phyloP scores from a whole-genome alignment of 257 asterid species.

The Phtheirospermum japonicum region DNA sequence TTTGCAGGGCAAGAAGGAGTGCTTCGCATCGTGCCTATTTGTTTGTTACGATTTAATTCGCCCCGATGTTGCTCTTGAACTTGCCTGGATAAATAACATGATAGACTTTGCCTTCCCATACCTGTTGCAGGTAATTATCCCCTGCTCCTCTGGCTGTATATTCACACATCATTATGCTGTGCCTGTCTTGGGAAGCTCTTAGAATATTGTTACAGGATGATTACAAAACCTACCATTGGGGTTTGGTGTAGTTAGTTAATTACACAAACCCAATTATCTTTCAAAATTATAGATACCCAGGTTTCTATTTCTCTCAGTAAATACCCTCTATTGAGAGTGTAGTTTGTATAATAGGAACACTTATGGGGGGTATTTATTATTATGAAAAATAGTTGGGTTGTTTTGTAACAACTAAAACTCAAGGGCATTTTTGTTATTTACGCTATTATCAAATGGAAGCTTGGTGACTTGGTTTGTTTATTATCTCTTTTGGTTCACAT shows the following conservation, averaged over 20 bases:
- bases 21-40: constrained; percentile 95
- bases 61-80: constrained; percentile 91
- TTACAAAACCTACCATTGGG: not conserved
- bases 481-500: constrained; percentile 15
- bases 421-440: too few relatives aligned
- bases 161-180: not conserved
- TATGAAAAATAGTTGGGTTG: too few relatives aligned
- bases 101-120: constrained; percentile 95
- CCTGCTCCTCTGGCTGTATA: constrained; percentile 5
- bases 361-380: too few relatives aligned
- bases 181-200: not conserved
- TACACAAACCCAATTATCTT: not conserved
- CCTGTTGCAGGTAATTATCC: constrained; percentile 70
- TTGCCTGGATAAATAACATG: constrained; percentile 97
- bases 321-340: too few relatives aligned
- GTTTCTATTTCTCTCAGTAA: too few relatives aligned
- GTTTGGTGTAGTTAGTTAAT: not conserved
- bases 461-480: not conserved
- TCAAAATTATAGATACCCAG: too few relatives aligned
- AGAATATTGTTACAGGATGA: not conserved
- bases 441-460: not conserved
- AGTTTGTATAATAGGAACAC: too few relatives aligned
- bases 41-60: constrained; percentile 96
- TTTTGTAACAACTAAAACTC: too few relatives aligned
- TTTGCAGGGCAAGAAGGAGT: constrained; percentile 96